These are phyloP conservation scores for Angomonas ambiguus DNA, from an alignment of 208 protist genomes.

Conservation along the genomic window DNA sequence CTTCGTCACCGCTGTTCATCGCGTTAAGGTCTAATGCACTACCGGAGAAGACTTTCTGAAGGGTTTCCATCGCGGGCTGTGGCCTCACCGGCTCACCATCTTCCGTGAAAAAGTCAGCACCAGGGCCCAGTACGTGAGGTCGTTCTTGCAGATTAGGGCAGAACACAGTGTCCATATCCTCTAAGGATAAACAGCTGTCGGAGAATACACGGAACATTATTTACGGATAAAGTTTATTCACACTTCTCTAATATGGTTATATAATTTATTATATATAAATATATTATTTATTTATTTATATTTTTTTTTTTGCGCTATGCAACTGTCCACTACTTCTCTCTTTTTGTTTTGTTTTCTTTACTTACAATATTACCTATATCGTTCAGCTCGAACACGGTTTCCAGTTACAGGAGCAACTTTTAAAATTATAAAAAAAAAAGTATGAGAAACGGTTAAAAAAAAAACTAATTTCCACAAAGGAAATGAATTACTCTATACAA, in stretches of 20 bases:
- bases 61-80: constrained; percentile 61
- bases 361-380: background rate
- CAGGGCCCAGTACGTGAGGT: constrained; percentile 80
- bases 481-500: background rate
- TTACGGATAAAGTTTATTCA: too few species aligned
- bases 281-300: constrained; percentile 1
- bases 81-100: constrained; percentile 79
- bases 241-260: background rate
- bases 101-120: constrained; percentile 84
- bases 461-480: constrained; percentile 9
- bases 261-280: constrained; percentile 1
- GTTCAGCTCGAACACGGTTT: background rate
- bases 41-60: constrained; percentile 90
- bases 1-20: constrained; percentile 36
- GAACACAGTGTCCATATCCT: constrained; percentile 84
- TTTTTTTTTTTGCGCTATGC: background rate
- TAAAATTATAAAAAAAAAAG: background rate
- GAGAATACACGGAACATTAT: constrained; percentile 86
- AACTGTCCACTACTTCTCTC: background rate
- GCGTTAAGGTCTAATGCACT: constrained; percentile 86
- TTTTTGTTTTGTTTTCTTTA: background rate
- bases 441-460: background rate
- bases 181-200: constrained; percentile 84
- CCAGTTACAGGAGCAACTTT: too few species aligned
- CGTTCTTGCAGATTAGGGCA: constrained; percentile 61